phyloP scores from a whole-genome alignment of 148 eudicot genomes.

The Dianthus caryophyllus region DNA sequence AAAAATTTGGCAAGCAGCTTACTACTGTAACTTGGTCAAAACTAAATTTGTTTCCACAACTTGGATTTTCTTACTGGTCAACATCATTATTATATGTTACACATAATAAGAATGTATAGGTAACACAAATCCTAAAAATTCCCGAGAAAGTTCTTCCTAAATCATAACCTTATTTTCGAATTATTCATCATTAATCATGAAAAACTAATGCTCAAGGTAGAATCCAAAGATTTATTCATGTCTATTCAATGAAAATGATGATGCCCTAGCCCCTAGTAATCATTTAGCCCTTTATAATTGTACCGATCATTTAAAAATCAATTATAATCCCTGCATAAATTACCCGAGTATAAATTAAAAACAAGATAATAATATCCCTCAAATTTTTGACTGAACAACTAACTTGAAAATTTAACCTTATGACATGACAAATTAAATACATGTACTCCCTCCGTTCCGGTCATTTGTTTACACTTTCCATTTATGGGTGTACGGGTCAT shows the following conservation, averaged over 20 bases:
- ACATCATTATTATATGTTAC: slow-evolving; percentile 19
- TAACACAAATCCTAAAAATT: no score
- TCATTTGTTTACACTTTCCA: no score
- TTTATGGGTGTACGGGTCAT: no score
- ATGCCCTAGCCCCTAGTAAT: slow-evolving; percentile 6
- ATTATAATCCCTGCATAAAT: no score
- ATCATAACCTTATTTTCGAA: slow-evolving; percentile 15
- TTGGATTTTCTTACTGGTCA: slow-evolving; percentile 16
- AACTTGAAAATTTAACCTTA: no score
- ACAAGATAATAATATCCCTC: no score
- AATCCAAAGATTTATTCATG: slow-evolving; percentile 12
- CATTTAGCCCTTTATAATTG: slow-evolving; percentile 17
- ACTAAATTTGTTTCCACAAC: background rate
- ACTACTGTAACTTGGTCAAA: background rate
- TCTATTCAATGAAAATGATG: slow-evolving; percentile 23
- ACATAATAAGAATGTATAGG: background rate
- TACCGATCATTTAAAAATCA: slow-evolving; percentile 4
- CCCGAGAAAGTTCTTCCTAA: slow-evolving; percentile 1
- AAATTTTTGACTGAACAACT: no score
- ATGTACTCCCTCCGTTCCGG: no score
- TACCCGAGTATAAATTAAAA: no score
- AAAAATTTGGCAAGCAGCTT: background rate
- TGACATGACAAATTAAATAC: no score
- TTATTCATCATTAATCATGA: background rate
- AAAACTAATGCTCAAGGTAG: background rate